These are phyloP conservation scores for Penicillium mononematosum DNA, from an alignment of 495 filamentous ascomycete genomes.

Conservation along the genomic window DNA sequence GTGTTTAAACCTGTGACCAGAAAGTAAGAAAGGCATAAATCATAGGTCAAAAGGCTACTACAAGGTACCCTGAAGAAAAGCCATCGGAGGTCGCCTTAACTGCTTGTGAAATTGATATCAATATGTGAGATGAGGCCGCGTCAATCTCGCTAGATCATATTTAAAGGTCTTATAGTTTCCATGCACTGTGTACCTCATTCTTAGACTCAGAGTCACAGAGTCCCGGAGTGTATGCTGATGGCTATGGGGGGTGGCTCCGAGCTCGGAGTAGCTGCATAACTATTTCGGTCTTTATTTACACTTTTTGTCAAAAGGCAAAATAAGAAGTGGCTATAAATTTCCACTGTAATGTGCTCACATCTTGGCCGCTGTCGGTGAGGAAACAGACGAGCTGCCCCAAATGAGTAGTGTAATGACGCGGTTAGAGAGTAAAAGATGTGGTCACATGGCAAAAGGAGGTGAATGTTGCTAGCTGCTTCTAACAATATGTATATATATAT, in stretches of 20 bases:
- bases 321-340: neutral
- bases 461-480: no score
- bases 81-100: neutral
- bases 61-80: neutral
- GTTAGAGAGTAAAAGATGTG: no score
- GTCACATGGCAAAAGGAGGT: neutral
- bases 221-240: constrained; percentile 1
- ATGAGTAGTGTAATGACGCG: neutral
- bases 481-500: no score
- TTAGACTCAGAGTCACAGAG: neutral
- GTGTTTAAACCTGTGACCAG: neutral
- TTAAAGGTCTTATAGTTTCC: neutral
- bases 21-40: neutral
- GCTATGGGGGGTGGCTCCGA: neutral
- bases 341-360: neutral
- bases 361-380: neutral
- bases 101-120: neutral
- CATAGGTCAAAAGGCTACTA: neutral
- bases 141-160: neutral
- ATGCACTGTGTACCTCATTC: neutral
- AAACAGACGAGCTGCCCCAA: neutral
- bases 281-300: neutral
- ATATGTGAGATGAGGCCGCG: neutral
- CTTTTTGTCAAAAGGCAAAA: neutral
- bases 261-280: constrained; percentile 1